Conservation (phyloP, 2,329 filamentous ascomycete species). For the Penicillium sp. region DNA sequence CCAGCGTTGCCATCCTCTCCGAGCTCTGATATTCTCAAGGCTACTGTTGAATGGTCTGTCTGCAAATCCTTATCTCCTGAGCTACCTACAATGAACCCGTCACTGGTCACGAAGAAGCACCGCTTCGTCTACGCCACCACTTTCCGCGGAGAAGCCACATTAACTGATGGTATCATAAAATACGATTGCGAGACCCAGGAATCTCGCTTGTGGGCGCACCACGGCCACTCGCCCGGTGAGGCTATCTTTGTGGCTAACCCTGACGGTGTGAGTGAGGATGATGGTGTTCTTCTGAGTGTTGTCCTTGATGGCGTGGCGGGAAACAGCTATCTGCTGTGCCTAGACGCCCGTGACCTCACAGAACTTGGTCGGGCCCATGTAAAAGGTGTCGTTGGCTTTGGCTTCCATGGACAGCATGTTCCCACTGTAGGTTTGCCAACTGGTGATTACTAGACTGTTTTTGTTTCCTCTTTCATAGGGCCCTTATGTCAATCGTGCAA, state of each 20-base stretch:
- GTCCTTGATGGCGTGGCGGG: conserved; percentile 56
- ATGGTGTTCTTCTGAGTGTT: conserved; percentile 57
- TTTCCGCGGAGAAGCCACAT: conserved; percentile 52
- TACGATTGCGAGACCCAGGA: conserved; percentile 53
- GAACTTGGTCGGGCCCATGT: conserved; percentile 58
- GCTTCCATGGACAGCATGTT: conserved; percentile 57
- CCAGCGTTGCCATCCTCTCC: conserved; percentile 34
- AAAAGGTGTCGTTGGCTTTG: conserved; percentile 54
- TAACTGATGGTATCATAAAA: conserved; percentile 58
- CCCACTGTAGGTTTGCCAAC: conserved; percentile 29
- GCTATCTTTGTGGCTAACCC: conserved; percentile 55
- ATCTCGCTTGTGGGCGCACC: conserved; percentile 48
- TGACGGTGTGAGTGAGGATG: conserved; percentile 49
- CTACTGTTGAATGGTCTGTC: conserved; percentile 34
- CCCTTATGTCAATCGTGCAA: background rate
- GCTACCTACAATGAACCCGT: conserved; percentile 56
- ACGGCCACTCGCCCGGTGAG: conserved; percentile 58
- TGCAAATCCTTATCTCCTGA: conserved; percentile 43
- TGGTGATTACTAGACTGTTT: conserved; percentile 31
- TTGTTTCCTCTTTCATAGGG: background rate
- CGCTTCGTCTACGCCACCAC: conserved; percentile 56
- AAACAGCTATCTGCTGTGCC: conserved; percentile 57
- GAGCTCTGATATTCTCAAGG: conserved; percentile 17
- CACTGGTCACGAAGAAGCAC: conserved; percentile 48
- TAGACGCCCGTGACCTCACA: conserved; percentile 54